Evolutionary conservation across 2,329 filamentous ascomycete species (phyloP), one percentile per base, ranked within the genome.

Genomic region (Colletotrichum theobromicola): DNA sequence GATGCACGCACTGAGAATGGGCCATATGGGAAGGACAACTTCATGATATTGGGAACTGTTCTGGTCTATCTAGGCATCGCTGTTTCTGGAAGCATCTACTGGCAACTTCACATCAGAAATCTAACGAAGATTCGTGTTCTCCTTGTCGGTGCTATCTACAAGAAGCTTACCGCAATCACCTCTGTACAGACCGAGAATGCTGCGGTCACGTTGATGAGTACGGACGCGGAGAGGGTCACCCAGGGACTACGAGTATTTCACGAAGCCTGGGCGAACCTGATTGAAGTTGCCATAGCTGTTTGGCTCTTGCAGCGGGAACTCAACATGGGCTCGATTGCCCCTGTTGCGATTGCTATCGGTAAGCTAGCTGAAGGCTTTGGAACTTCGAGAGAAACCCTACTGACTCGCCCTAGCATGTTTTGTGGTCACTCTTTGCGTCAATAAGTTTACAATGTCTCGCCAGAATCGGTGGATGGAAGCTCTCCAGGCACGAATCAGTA

Each of bases 381-480:
- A 1, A 21, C 9, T 13, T 21, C 9, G 18, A 4, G 1, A 46
- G 42, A 0, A 46, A 1, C 18, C 9, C 1, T 46, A 46, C 42
- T 46, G 2, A 21, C 10, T 46, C 12, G 9, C 13, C 18, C 15
- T 0, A 46, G 42, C 42, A 21, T 46, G 42, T 1, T 46, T 21
- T 21, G 5, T 46, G 10, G 18, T 46, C 42, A 46, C 42, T 46
- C 1, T 46, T 1, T 46, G 42, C 42, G n/a, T 21, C n/a, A 46
- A 46, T 10, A 46, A 46, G 42, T 46, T 46, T n/a, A 46, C 42
- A 46, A 46, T 46, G 42, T n/a, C 42, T 46, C 42, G 42, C 10
- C 42, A 46, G 42, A 46, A 21, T 46, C 42, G n/a, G 42, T 46
- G 42, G 42, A 46, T 46, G 42, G n/a, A 46, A 1, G 42, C 42